Evolutionary conservation across 2,329 filamentous ascomycete species (phyloP).

Genomic region (Colletotrichum endophyticum): DNA sequence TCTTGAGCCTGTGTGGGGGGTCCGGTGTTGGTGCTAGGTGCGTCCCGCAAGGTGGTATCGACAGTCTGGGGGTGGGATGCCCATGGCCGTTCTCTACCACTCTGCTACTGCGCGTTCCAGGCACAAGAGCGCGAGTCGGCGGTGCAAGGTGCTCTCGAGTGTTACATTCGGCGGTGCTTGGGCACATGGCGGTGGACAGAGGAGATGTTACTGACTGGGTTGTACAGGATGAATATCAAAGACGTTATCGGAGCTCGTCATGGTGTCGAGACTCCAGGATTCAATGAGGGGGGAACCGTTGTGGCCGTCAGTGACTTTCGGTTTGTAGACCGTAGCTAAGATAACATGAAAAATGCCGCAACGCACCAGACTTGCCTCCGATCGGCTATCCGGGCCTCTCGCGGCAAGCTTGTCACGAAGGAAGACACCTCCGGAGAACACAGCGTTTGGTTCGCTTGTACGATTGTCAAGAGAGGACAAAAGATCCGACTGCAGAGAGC

Average conservation of each 20-base stretch:
- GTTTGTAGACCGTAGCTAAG: not conserved
- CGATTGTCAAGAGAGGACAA: not conserved
- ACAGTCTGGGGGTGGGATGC: not conserved
- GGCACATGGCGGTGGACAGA: not conserved
- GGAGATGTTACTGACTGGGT: not conserved
- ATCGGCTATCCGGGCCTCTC: not conserved
- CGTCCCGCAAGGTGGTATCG: not conserved
- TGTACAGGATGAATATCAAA: not conserved
- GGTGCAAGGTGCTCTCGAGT: not conserved
- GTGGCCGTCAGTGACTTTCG: not conserved
- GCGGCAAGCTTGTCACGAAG: not conserved
- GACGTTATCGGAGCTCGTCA: not conserved
- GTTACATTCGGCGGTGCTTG: not conserved
- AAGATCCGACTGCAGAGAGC: not conserved
- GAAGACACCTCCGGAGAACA: not conserved
- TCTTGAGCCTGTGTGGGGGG: not conserved
- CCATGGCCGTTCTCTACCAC: not conserved
- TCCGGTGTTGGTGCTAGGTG: not conserved
- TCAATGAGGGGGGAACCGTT: not conserved
- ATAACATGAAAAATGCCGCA: not conserved
- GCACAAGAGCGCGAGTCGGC: not conserved
- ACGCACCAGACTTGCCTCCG: not conserved
- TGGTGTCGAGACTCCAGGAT: not conserved
- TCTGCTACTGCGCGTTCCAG: not conserved
- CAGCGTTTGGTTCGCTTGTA: not conserved